Conservation (phyloP, 345 rosid species). For the Brassica incana region DNA sequence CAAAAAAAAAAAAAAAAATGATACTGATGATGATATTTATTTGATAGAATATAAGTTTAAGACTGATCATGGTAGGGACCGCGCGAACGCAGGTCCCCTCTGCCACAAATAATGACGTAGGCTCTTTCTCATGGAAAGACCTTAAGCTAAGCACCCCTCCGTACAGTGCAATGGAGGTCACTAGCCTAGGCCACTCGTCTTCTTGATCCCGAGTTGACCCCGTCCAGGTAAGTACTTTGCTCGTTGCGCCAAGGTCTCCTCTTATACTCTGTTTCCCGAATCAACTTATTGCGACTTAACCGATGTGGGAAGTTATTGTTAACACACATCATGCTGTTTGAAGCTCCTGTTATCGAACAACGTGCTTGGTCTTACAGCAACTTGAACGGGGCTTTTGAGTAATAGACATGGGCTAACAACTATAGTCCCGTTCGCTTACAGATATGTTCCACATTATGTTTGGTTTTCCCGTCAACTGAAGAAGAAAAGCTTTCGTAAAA, state of each 20-base stretch:
- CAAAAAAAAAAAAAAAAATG: too few species aligned
- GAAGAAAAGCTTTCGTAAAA: too few species aligned
- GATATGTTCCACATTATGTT: too few species aligned
- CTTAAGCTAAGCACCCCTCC: slow-evolving; percentile 8
- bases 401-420: not conserved
- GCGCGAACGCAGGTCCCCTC: slow-evolving; percentile 20
- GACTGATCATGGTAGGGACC: not conserved
- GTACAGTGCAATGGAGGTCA: not conserved
- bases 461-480: not conserved
- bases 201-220: slow-evolving; percentile 1
- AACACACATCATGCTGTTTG: not conserved
- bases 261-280: not conserved
- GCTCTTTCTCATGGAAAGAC: not conserved
- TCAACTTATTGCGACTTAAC: not conserved
- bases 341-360: not conserved
- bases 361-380: not conserved
- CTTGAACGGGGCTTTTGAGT: not conserved
- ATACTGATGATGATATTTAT: too few species aligned
- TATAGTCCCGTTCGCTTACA: not conserved
- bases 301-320: not conserved
- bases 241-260: not conserved
- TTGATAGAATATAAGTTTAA: not conserved
- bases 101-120: slow-evolving; percentile 10
- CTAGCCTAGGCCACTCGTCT: slow-evolving; percentile 8
- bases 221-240: not conserved